Conservation (phyloP, 768 basidiomycete species). For the Piloderma croceum region DNA sequence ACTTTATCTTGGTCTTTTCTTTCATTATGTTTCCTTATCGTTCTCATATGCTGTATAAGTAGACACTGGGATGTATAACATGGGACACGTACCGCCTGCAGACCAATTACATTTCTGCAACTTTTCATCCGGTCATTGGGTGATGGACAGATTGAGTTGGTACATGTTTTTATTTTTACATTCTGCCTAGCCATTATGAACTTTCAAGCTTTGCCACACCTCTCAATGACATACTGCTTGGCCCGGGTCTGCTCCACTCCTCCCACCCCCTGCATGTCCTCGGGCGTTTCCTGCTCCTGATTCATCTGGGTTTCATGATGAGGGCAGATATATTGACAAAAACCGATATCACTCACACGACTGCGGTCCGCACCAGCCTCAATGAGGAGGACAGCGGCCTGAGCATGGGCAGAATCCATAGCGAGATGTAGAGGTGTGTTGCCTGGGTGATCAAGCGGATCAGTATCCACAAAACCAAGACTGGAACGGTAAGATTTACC, state of each 20-base stretch:
- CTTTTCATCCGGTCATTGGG: too few species aligned
- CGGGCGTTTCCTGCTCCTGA: constrained; percentile 78
- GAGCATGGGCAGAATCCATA: constrained; percentile 93
- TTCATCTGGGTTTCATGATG: constrained; percentile 65
- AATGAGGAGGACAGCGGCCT: constrained; percentile 84
- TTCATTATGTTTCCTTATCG: not conserved
- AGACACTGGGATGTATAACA: too few species aligned
- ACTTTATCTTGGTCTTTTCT: not conserved
- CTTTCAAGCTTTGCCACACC: constrained; percentile 55
- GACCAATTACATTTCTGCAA: too few species aligned
- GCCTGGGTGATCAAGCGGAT: constrained; percentile 41
- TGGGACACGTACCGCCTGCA: too few species aligned
- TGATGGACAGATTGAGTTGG: too few species aligned
- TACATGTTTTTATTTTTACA: too few species aligned
- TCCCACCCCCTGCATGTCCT: constrained; percentile 87
- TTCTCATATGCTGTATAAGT: too few species aligned
- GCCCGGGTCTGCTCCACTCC: constrained; percentile 81
- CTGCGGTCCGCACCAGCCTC: constrained; percentile 93
- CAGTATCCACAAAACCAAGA: constrained; percentile 4
- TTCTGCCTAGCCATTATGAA: too few species aligned
- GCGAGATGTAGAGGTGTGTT: constrained; percentile 97
- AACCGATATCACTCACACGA: constrained; percentile 50
- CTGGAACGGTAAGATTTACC: constrained; percentile 37
- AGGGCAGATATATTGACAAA: constrained; percentile 7
- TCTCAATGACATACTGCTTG: constrained; percentile 67